Evolutionary conservation across 352 stramenopile species (phyloP), one percentile per base, ranked within the genome.

Genomic region (Blastocystis sp.): DNA sequence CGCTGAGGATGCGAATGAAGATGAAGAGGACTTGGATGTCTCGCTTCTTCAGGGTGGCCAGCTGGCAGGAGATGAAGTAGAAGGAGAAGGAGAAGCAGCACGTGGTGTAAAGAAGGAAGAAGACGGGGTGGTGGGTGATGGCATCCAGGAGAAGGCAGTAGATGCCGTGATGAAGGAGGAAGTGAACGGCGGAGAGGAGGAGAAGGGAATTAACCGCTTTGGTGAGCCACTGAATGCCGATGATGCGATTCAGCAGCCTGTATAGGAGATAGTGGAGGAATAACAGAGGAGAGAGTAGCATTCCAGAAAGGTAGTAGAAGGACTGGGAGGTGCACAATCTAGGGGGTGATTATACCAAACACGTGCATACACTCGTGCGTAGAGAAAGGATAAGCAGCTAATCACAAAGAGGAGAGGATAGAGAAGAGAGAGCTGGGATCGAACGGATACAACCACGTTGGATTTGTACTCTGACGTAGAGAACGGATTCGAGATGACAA

Each of bases 1-100:
- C 19, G 45, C 74, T 69, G 17, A 52, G 19, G 17, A 41, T 19
- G 43, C 74, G 74, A 2, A 64, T 66, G n/a, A 38, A 56, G 14
- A 19, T 69, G 38, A 52, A 84, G 0, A 69, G 10, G n/a, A 56
- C n/a, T 17, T 84, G 74, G 52, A 84, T 69, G 40, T 69, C 74
- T n/a, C 61, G 38, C 52, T 84, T 84, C 11, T 38, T 66, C 10
- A 67, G 21, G 21, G 60, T 59, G 4, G n/a, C 45, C 2, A 84
- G 52, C 10, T 56, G 14, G 9, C 28, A 40, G 34, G 65, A 69
- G 28, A 69, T 43, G 45, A 40, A 67, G 53, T 69, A 84, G 53
- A 84, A 62, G 21, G 74, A 67, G 52, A 69, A 2, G 4, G 45
- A 23, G 74, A 84, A 67, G 23, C 56, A 84, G 17, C 21, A 66